A percentile compares a stretch with the other conserved stretches of the same genome.
Conservation (phyloP, 371 early-diverging fungal species). For the Coemansia sp. region DNA sequence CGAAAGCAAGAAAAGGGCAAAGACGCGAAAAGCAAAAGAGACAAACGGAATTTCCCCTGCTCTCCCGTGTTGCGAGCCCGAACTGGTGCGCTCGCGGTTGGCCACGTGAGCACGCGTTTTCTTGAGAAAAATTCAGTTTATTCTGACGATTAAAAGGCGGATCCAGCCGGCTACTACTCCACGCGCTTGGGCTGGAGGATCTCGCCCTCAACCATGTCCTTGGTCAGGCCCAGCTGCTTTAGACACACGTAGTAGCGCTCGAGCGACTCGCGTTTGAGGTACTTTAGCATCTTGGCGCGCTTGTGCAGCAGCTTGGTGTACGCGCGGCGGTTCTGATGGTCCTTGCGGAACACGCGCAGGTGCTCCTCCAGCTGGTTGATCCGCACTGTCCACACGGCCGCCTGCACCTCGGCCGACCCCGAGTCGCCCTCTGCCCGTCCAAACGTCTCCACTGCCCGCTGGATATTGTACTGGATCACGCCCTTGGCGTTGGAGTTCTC, state of each 20-base stretch:
- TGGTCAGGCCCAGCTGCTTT: constrained; percentile 68
- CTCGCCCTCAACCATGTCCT: constrained; percentile 55
- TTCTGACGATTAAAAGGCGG: too few species aligned
- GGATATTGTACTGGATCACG: constrained; percentile 74
- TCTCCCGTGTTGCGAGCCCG: too few species aligned
- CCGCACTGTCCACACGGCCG: constrained; percentile 86
- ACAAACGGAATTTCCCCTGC: background rate
- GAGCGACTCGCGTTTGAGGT: constrained; percentile 75
- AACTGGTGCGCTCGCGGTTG: too few species aligned
- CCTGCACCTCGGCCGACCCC: constrained; percentile 94
- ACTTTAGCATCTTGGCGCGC: constrained; percentile 83
- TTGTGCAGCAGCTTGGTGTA: constrained; percentile 77
- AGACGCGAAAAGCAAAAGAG: background rate
- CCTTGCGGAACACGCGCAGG: constrained; percentile 75
- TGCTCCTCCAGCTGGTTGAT: constrained; percentile 85
- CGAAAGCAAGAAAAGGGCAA: background rate
- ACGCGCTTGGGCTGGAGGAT: constrained; percentile 47
- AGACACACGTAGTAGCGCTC: constrained; percentile 71
- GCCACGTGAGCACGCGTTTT: too few species aligned
- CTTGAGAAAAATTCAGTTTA: too few species aligned
- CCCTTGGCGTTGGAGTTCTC: constrained; percentile 77
- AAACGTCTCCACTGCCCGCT: constrained; percentile 75
- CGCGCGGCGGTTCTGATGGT: constrained; percentile 80
- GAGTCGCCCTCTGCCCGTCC: constrained; percentile 78
- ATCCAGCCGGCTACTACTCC: constrained; percentile 4